Base-by-base conservation (phyloP, 805 yeast species). In the Candida stauntonica region DNA sequence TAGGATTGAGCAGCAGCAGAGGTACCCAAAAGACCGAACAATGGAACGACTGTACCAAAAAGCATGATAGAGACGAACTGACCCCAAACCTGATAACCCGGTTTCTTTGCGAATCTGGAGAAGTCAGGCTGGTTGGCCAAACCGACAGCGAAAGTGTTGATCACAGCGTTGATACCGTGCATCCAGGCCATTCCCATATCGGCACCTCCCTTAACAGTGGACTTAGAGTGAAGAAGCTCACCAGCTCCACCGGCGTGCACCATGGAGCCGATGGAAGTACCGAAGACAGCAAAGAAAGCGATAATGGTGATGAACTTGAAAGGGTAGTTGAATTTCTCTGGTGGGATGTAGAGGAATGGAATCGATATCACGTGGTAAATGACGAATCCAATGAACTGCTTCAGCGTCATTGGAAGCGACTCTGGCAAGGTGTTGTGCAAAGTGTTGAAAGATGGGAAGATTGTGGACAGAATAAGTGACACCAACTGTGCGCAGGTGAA, bases 401-500 rank as follows among this genome's bases (percentile, higher is more conserved):
- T 61, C n/a, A 63, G 52, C 1, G 69, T 60, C 64, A 68, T 67
- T 23, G 62, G 61, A 23, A 66, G 56, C 13, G 60, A 51, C 6
- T 52, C 62, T 5, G 72, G 66, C 15, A 67, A 48, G 2, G 68
- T 63, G 48, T 70, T 67, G 38, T 59, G 54, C 54, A 72, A 56
- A 29, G 53, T 58, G 50, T 60, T 50, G 48, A 61, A 72, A 11
- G 59, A 48, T 12, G 64, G 57, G 45, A 67, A 63, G 52, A 67
- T 61, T 27, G 67, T 54, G 16, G 66, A 57, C 15, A 72, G 39
- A 14, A 71, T 54, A 17, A 63, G 57, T 13, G 64, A 59, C 5
- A 72, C 48, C 33, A 71, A 57, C 31, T 64, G 64, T 5, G 72
- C 76, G 33, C 77, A 76, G 13, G 70, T 60, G 51, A 61, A 72